phyloP scores from a whole-genome alignment of 768 basidiomycete genomes.

The Lactarius hatsudake region DNA sequence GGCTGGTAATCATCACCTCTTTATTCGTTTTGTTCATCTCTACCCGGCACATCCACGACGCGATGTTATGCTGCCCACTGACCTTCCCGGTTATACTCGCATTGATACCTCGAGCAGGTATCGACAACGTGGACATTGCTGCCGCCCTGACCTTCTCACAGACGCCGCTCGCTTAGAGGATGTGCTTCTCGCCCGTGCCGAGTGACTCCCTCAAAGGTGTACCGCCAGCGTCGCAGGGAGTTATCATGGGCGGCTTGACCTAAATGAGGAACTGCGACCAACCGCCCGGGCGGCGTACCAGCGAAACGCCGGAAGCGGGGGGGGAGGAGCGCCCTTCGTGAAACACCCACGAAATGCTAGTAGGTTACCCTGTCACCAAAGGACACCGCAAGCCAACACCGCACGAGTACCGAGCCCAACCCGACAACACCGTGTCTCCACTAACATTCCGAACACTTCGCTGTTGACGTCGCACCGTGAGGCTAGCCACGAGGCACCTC shows the following conservation, averaged over 20 bases:
- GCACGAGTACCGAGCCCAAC: neutral
- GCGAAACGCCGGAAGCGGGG: conserved; percentile 5
- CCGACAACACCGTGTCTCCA: neutral
- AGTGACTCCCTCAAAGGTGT: conserved; percentile 34
- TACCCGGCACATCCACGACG: neutral
- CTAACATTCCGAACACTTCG: neutral
- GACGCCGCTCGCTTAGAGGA: conserved; percentile 31
- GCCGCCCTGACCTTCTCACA: conserved; percentile 30
- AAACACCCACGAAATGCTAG: neutral
- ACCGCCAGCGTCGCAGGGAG: conserved; percentile 29
- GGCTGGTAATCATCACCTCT: neutral
- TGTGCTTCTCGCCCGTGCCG: conserved; percentile 37
- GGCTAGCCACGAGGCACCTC: neutral
- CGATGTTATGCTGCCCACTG: neutral
- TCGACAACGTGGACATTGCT: conserved; percentile 25
- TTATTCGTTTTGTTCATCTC: neutral
- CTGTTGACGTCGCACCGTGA: neutral
- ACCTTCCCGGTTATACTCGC: neutral
- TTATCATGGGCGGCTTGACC: conserved; percentile 36
- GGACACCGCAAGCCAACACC: neutral
- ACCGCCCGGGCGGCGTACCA: conserved; percentile 33
- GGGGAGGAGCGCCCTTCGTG: neutral
- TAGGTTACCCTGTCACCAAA: neutral
- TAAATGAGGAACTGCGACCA: conserved; percentile 30
- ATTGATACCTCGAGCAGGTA: conserved; percentile 25